Evolutionary conservation across 768 basidiomycete genomes (phyloP).

Genomic region (Podaxis sp.): DNA sequence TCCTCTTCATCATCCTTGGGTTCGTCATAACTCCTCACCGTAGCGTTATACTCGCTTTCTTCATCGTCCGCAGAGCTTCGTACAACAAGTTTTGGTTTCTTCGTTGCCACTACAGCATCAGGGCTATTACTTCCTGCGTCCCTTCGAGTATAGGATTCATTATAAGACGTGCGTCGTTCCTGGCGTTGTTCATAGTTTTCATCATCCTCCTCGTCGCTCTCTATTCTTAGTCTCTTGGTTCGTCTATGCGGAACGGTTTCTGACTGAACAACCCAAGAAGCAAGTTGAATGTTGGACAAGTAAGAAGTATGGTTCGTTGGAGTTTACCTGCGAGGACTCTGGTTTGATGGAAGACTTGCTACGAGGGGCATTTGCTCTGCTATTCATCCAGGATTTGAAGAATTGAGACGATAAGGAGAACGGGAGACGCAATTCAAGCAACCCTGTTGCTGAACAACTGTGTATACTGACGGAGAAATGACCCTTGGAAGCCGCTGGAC

Average conservation of each 20-base stretch:
- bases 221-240: conserved; percentile 24
- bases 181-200: conserved; percentile 20
- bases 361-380: conserved; percentile 21
- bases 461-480: not conserved
- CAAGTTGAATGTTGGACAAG: not conserved
- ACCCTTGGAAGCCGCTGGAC: not conserved
- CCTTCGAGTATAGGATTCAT: not conserved
- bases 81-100: not conserved
- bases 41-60: not conserved
- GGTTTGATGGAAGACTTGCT: conserved; percentile 21
- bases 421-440: not conserved
- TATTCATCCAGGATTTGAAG: not conserved
- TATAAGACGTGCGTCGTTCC: conserved; percentile 5
- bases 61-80: not conserved
- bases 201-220: conserved; percentile 29
- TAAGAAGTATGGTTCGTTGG: not conserved
- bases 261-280: conserved; percentile 8
- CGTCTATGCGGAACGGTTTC: not conserved
- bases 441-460: not conserved
- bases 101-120: not conserved
- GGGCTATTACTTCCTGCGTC: not conserved
- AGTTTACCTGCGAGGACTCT: conserved; percentile 22
- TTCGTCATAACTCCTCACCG: not conserved
- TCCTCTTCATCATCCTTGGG: not conserved
- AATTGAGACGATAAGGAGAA: not conserved